Percentiles rank a stretch among this genome's conserved stretches.
Conservation (phyloP, 129 eudicot species). For the Deinandra increscens region DNA sequence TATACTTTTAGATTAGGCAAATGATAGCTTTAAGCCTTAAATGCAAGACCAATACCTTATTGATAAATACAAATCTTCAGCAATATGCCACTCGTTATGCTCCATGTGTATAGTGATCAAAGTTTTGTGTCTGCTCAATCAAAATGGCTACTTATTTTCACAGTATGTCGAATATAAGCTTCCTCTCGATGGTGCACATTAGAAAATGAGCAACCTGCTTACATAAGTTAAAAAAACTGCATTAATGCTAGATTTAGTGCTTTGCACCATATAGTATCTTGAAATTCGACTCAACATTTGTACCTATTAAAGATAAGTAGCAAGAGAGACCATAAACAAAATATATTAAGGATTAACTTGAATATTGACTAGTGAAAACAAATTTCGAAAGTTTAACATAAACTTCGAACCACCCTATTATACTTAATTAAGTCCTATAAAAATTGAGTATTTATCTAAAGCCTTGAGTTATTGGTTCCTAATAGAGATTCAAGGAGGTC, state of each 20-base stretch:
- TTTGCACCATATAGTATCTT: background rate
- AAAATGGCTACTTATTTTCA: background rate
- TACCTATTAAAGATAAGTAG: background rate
- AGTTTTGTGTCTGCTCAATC: background rate
- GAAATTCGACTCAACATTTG: background rate
- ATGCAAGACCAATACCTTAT: background rate
- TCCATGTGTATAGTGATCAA: background rate
- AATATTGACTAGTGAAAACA: background rate
- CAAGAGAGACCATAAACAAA: background rate
- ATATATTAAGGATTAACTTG: background rate
- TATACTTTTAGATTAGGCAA: background rate
- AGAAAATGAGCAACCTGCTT: background rate
- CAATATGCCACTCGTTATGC: background rate
- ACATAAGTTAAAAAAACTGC: background rate
- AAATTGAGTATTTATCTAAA: background rate
- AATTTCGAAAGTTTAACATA: background rate
- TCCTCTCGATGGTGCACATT: background rate
- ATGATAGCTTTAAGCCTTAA: background rate
- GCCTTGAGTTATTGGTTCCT: background rate
- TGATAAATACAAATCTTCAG: background rate
- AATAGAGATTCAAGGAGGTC: background rate
- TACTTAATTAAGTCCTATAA: background rate
- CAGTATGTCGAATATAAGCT: background rate
- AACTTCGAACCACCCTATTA: background rate
- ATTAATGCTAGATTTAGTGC: background rate